Evolutionary conservation across 768 basidiomycete genomes (phyloP).

Genomic region (Mrakia blollopis): DNA sequence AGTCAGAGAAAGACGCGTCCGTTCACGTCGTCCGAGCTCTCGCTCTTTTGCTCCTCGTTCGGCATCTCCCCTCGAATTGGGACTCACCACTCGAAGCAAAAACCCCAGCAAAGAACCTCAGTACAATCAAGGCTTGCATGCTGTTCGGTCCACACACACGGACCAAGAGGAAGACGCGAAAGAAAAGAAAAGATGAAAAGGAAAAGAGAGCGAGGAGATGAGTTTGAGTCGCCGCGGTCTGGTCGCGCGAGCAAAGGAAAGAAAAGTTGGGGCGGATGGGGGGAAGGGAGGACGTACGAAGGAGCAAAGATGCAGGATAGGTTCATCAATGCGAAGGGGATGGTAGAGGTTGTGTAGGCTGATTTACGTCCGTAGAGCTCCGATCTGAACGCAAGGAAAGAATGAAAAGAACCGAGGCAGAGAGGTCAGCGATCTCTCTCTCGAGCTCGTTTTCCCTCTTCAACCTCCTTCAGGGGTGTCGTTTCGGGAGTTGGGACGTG

Average conservation of each 20-base stretch:
- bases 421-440: not conserved
- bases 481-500: not conserved
- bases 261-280: not conserved
- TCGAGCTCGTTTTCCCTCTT: not conserved
- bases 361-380: conserved; percentile 29
- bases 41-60: no score
- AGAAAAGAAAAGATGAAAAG: no score
- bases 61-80: not conserved
- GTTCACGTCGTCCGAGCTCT: no score
- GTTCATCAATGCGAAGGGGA: conserved; percentile 29
- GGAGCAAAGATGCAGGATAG: conserved; percentile 19
- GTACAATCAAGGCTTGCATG: conserved; percentile 17
- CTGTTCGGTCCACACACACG: no score
- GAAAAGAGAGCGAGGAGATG: not conserved
- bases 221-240: not conserved
- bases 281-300: not conserved
- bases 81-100: conserved; percentile 20
- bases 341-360: conserved; percentile 21
- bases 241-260: not conserved
- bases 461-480: no score
- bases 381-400: not conserved
- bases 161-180: no score
- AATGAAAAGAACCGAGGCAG: not conserved
- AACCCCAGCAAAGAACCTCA: conserved; percentile 29
- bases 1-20: not conserved